Evolutionary conservation across 2,329 filamentous ascomycete genomes (phyloP).

Genomic region (Botrytis pseudocinerea): DNA sequence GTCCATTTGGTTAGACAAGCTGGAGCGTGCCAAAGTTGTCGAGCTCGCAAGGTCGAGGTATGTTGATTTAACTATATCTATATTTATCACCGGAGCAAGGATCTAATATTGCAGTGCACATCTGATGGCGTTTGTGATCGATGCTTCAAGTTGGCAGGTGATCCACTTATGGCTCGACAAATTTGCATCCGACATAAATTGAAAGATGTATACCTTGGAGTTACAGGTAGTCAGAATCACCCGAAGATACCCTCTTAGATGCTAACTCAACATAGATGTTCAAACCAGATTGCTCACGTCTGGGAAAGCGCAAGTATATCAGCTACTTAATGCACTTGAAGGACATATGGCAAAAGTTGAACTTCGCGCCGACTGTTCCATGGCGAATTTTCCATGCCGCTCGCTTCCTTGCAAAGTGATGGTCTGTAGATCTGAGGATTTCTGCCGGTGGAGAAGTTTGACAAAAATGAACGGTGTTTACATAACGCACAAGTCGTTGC

Average conservation of each 20-base stretch:
- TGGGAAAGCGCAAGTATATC: conserved; percentile 14
- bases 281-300: conserved; percentile 26
- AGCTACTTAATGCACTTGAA: conserved; percentile 6
- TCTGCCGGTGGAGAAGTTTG: conserved; percentile 29
- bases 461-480: conserved; percentile 28
- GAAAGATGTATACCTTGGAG: conserved; percentile 28
- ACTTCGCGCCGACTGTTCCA: conserved; percentile 21
- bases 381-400: conserved; percentile 23
- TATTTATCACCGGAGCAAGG: not conserved
- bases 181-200: conserved; percentile 30
- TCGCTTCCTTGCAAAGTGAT: conserved; percentile 27
- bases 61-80: not conserved
- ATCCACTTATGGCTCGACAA: conserved; percentile 22
- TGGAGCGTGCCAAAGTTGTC: conserved; percentile 28
- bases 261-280: conserved; percentile 18
- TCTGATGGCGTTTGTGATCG: conserved; percentile 25
- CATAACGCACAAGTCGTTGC: conserved; percentile 26
- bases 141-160: conserved; percentile 25
- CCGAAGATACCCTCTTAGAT: not conserved
- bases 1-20: conserved; percentile 26
- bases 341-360: conserved; percentile 24
- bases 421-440: conserved; percentile 25
- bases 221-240: conserved; percentile 24
- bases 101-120: conserved; percentile 27
- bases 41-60: conserved; percentile 29